Percentiles rank a stretch among this genome's conserved stretches.
Conservation (phyloP, 176 grass and related monocot genomes). For the Melocanna baccifera region DNA sequence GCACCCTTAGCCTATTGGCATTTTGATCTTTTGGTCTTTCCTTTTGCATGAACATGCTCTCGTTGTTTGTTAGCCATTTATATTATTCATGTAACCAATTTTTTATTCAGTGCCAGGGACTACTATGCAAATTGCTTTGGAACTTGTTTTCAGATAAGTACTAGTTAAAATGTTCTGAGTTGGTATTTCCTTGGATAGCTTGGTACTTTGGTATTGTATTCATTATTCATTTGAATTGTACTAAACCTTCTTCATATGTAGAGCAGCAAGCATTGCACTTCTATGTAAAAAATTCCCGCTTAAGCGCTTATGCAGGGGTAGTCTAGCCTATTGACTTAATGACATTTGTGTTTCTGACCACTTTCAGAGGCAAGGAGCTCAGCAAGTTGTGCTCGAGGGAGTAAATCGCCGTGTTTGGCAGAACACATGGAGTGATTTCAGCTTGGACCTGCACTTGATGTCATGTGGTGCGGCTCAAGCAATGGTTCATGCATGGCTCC, state of each 20-base stretch:
- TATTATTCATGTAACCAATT: neutral
- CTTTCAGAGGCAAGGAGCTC: slow-evolving; percentile 88
- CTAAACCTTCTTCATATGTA: slow-evolving; percentile 5
- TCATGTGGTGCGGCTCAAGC: slow-evolving; percentile 94
- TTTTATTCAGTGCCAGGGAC: neutral
- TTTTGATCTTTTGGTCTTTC: neutral
- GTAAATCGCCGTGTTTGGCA: slow-evolving; percentile 84
- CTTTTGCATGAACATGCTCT: neutral
- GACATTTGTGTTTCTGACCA: neutral
- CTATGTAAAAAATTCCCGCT: neutral
- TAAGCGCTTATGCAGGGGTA: neutral
- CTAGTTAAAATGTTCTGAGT: neutral
- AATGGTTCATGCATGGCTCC: slow-evolving; percentile 94
- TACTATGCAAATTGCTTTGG: neutral
- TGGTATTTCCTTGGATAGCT: neutral
- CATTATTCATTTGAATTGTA: slow-evolving; percentile 11
- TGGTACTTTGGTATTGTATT: neutral
- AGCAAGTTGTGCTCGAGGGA: slow-evolving; percentile 88
- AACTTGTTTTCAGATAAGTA: neutral
- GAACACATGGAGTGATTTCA: slow-evolving; percentile 80
- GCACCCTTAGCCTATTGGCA: neutral
- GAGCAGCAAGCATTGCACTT: slow-evolving; percentile 2
- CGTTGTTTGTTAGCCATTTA: neutral
- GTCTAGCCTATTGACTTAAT: neutral
- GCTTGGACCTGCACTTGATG: slow-evolving; percentile 94